Evolutionary conservation across 2,329 filamentous ascomycete species (phyloP).

Genomic region (Aspergillus candidus): DNA sequence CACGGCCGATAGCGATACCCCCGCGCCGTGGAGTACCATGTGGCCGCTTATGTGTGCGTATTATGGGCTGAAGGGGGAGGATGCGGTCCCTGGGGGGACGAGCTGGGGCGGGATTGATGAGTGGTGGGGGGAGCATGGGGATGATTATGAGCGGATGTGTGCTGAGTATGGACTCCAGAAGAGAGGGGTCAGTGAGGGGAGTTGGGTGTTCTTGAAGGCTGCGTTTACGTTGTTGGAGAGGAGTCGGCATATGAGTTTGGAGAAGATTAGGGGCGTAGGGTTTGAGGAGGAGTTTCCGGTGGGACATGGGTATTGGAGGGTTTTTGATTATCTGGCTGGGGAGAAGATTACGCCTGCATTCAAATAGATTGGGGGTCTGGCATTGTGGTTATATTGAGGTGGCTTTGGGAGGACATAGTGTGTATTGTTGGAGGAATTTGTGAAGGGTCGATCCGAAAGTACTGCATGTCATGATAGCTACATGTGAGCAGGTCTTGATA

Average conservation of each 20-base stretch:
- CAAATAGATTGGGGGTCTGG: no score
- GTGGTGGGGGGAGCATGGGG: conserved; percentile 17
- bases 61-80: conserved; percentile 17
- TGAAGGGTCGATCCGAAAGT: no score
- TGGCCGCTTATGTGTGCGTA: conserved; percentile 18
- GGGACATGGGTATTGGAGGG: conserved; percentile 12
- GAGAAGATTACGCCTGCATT: conserved; percentile 4
- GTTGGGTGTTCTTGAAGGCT: conserved; percentile 15
- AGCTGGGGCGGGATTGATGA: conserved; percentile 13
- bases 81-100: background rate
- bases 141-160: conserved; percentile 16
- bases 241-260: conserved; percentile 17
- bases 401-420: no score
- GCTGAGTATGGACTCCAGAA: conserved; percentile 11
- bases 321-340: conserved; percentile 6
- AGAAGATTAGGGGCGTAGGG: conserved; percentile 18
- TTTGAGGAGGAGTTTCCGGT: conserved; percentile 18
- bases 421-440: no score
- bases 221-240: conserved; percentile 12
- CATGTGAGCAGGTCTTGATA: no score
- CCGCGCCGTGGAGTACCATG: conserved; percentile 9
- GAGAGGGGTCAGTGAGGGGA: conserved; percentile 8
- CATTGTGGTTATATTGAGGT: no score
- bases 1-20: conserved; percentile 17
- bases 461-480: no score